These are phyloP conservation scores for Terana coerulea DNA, from an alignment of 768 basidiomycete genomes.

Conservation along the genomic window DNA sequence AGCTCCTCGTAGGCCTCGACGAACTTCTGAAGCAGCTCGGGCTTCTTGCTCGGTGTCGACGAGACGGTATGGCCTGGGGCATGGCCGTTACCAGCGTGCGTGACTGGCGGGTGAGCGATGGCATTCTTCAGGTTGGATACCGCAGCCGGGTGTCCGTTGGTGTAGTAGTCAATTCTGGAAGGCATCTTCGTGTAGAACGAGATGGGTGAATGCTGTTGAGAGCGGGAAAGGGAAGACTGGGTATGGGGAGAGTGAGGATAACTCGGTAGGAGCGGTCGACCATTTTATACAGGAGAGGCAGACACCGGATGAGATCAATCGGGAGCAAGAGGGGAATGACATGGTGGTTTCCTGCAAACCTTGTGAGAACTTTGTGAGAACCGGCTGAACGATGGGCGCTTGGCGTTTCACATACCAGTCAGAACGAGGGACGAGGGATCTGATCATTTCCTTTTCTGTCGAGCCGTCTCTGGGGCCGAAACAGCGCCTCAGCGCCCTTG, in stretches of 20 bases:
- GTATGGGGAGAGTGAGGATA: background rate
- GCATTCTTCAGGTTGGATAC: conserved; percentile 10
- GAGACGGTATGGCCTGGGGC: background rate
- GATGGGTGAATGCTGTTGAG: background rate
- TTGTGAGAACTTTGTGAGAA: background rate
- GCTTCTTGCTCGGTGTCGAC: conserved; percentile 6
- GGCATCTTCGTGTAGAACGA: conserved; percentile 9
- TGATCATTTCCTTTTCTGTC: too few relatives aligned
- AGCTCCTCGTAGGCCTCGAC: conserved; percentile 59
- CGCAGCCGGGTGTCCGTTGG: background rate
- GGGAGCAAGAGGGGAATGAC: background rate
- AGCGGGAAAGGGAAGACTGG: background rate
- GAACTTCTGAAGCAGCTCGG: conserved; percentile 50
- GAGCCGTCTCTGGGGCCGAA: too few relatives aligned
- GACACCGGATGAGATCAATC: conserved; percentile 3
- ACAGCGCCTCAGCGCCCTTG: too few relatives aligned
- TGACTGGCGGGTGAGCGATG: background rate
- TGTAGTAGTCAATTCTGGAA: conserved; percentile 4
- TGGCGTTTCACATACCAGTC: too few relatives aligned
- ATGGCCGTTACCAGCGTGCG: background rate
- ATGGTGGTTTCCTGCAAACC: background rate
- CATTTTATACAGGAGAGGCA: background rate
- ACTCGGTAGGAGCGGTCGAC: background rate
- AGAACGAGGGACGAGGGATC: too few relatives aligned
- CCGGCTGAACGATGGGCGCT: background rate